Percentiles rank a stretch among this genome's conserved stretches.
phyloP scores from a whole-genome alignment of 225 moss, liverwort and hornwort species.

The Neckera pumila region DNA sequence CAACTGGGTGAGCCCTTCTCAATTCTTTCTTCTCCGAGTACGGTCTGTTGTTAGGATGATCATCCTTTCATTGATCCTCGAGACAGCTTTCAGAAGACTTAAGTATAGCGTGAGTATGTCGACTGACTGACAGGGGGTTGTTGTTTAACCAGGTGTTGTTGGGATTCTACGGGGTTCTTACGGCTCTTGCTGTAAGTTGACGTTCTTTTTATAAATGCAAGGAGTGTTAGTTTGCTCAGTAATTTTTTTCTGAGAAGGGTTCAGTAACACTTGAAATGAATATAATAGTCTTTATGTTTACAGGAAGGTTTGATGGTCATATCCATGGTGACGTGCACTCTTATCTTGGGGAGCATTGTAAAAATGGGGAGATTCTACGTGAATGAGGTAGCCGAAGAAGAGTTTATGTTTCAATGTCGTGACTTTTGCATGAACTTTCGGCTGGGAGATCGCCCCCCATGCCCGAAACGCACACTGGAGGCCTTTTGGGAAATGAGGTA shows the following conservation, averaged over 20 bases:
- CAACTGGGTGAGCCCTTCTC: slow-evolving; percentile 13
- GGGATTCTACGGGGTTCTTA: slow-evolving; percentile 47
- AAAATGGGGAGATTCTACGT: slow-evolving; percentile 47
- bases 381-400: slow-evolving; percentile 51
- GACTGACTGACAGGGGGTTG: not conserved
- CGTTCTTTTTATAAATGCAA: not conserved
- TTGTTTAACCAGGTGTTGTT: slow-evolving; percentile 26
- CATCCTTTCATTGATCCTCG: not conserved
- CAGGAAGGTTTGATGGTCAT: slow-evolving; percentile 58
- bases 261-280: not conserved
- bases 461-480: slow-evolving; percentile 50
- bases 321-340: slow-evolving; percentile 54
- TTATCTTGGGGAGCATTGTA: slow-evolving; percentile 41
- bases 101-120: not conserved
- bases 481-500: slow-evolving; percentile 55
- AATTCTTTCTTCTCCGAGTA: not conserved
- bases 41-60: not conserved
- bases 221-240: not conserved
- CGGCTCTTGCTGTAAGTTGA: slow-evolving; percentile 34
- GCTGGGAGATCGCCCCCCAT: slow-evolving; percentile 39
- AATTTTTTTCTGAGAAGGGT: not conserved
- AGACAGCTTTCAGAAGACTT: not conserved
- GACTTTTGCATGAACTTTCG: slow-evolving; percentile 37
- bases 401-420: slow-evolving; percentile 45
- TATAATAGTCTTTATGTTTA: not conserved